Evolutionary conservation across 345 rosid species (phyloP).

Genomic region (Laguncularia racemosa): DNA sequence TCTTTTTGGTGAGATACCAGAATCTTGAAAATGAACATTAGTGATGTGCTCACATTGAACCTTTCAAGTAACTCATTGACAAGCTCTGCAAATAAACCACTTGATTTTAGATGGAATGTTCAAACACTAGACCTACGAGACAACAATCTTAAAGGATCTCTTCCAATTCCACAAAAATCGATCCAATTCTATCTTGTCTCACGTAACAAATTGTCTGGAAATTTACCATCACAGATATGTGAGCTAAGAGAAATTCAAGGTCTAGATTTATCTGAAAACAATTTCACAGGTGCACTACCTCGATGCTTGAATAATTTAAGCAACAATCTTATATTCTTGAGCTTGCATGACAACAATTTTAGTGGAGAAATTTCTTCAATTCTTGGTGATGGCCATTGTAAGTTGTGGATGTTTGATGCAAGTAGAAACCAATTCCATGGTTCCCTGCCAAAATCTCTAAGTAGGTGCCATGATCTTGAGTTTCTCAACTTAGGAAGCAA

Average conservation of each 20-base stretch:
- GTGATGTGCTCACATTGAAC: too few species aligned
- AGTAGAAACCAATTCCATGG: slow-evolving; percentile 2
- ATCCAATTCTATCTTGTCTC: neutral
- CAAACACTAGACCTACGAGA: neutral
- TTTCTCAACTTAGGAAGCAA: slow-evolving; percentile 13
- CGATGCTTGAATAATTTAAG: slow-evolving; percentile 17
- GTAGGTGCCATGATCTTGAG: neutral
- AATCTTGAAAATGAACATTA: too few species aligned
- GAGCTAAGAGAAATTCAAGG: neutral
- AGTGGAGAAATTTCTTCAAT: neutral
- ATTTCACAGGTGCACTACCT: slow-evolving; percentile 14
- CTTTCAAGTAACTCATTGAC: too few species aligned
- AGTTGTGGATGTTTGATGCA: neutral
- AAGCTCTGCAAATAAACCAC: too few species aligned
- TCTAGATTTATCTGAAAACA: slow-evolving; percentile 16
- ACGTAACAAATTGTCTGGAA: slow-evolving; percentile 1
- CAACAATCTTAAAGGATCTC: slow-evolving; percentile 10
- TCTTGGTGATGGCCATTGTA: neutral
- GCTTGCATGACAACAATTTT: slow-evolving; percentile 1
- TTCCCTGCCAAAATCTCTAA: neutral
- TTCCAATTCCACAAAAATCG: slow-evolving; percentile 3
- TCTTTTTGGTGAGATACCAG: slow-evolving; percentile 5
- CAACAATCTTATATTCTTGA: neutral
- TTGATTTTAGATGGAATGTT: too few species aligned
- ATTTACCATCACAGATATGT: slow-evolving; percentile 11